These are phyloP conservation scores for Yamadazyma scolyti DNA, from an alignment of 805 yeast genomes.

Conservation along the genomic window DNA sequence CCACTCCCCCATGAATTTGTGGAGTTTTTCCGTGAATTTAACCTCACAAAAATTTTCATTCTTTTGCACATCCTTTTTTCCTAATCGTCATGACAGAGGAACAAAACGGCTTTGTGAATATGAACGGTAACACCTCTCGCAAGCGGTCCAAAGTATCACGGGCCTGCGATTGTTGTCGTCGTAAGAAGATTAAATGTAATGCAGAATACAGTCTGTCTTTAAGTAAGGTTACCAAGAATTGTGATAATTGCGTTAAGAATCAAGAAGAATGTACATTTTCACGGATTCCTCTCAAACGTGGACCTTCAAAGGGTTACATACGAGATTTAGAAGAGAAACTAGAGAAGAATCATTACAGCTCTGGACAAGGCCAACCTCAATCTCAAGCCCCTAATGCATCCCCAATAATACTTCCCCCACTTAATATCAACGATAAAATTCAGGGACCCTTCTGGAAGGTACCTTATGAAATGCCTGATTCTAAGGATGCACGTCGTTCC, in stretches of 20 bases:
- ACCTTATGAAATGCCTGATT: conserved; percentile 51
- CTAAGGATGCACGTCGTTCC: conserved; percentile 27
- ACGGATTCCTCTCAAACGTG: conserved; percentile 70
- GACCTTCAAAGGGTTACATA: conserved; percentile 74
- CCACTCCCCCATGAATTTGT: no score
- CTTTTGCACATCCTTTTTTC: no score
- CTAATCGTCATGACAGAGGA: no score
- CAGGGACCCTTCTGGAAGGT: conserved; percentile 60
- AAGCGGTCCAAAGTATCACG: conserved; percentile 72
- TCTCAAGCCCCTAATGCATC: conserved; percentile 7
- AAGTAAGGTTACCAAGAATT: conserved; percentile 46
- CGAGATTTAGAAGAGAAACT: conserved; percentile 38
- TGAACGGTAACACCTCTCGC: conserved; percentile 27
- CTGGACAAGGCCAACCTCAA: conserved; percentile 3
- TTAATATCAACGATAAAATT: conserved; percentile 28
- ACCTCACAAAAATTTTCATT: no score
- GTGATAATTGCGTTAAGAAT: conserved; percentile 61
- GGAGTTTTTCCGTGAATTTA: no score
- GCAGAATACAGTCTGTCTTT: conserved; percentile 48
- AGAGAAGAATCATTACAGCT: no score
- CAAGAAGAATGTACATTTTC: conserved; percentile 64
- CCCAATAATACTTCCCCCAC: conserved; percentile 28
- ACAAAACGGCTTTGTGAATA: no score
- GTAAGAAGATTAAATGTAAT: conserved; percentile 70
- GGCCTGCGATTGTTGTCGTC: conserved; percentile 78